Percentiles rank a stretch among this genome's conserved stretches.
These are phyloP conservation scores for Piper betle DNA, from an alignment of 164 flowering plant genomes.

Conservation along the genomic window DNA sequence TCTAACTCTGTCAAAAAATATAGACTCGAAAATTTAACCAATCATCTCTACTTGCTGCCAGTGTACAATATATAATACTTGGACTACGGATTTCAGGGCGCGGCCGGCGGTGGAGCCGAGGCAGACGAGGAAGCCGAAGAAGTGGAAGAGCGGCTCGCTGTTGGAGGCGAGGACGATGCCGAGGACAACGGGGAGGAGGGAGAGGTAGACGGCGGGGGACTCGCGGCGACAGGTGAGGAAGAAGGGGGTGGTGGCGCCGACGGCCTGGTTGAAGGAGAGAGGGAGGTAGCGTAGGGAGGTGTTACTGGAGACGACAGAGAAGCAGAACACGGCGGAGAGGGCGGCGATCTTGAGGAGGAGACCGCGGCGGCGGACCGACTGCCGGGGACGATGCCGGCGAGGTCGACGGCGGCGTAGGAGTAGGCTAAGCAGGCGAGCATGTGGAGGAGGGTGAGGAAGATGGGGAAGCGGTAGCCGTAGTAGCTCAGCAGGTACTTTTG, in stretches of 20 bases:
- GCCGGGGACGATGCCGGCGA: conserved; percentile 54
- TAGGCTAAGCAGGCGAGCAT: conserved; percentile 69
- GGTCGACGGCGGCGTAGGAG: conserved; percentile 43
- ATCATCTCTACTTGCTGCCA: no score
- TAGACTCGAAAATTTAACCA: no score
- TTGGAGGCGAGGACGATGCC: conserved; percentile 83
- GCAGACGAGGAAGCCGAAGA: conserved; percentile 72
- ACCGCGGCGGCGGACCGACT: conserved; percentile 45
- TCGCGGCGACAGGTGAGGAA: conserved; percentile 71
- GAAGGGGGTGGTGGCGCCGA: conserved; percentile 82
- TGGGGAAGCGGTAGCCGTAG: conserved; percentile 81
- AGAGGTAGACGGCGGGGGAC: conserved; percentile 54
- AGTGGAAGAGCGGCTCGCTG: conserved; percentile 78
- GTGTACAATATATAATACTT: no score
- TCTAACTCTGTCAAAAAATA: no score
- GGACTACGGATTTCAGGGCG: conserved; percentile 84
- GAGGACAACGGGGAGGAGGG: conserved; percentile 68
- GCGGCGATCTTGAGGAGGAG: conserved; percentile 76
- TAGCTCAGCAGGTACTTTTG: conserved; percentile 75
- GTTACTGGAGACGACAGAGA: conserved; percentile 90
- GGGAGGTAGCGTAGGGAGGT: conserved; percentile 84
- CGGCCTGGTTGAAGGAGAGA: conserved; percentile 87
- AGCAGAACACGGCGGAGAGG: conserved; percentile 58
- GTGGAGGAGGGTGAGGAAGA: conserved; percentile 85
- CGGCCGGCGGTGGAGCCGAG: conserved; percentile 81